Evolutionary conservation across 2,329 filamentous ascomycete genomes (phyloP).

Genomic region (Claviceps humidiphila): DNA sequence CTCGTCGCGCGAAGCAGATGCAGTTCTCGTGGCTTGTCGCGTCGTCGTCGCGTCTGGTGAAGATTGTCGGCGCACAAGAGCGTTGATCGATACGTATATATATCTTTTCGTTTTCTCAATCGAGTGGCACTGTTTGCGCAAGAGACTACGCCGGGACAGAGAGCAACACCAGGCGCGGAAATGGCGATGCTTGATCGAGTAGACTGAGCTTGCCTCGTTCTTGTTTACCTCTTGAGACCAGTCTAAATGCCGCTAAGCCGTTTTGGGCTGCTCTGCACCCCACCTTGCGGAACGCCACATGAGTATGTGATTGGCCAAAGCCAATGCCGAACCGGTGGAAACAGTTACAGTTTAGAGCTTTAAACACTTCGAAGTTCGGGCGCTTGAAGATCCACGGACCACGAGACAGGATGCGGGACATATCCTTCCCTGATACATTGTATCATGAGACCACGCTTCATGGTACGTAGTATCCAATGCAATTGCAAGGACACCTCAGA

Average conservation of each 20-base stretch:
- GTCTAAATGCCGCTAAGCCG: conserved; percentile 5
- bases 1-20: conserved; percentile 4
- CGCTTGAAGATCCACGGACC: no score
- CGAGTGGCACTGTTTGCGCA: background rate
- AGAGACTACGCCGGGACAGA: background rate
- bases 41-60: conserved; percentile 5
- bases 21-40: background rate
- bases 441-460: no score
- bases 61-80: conserved; percentile 3
- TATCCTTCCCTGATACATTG: no score
- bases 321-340: no score
- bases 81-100: background rate
- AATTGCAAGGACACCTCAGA: no score
- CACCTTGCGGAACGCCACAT: background rate
- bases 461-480: no score
- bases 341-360: no score
- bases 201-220: conserved; percentile 5
- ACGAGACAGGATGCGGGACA: no score
- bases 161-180: background rate
- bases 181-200: conserved; percentile 5
- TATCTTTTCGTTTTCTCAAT: background rate
- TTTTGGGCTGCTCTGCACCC: conserved; percentile 1
- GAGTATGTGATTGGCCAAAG: no score
- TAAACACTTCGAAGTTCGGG: no score
- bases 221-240: conserved; percentile 9